Percentiles rank a stretch among this genome's conserved stretches.
Evolutionary conservation across 1,284 basidiomycete genomes (phyloP).

Genomic region (Malassezia equina): DNA sequence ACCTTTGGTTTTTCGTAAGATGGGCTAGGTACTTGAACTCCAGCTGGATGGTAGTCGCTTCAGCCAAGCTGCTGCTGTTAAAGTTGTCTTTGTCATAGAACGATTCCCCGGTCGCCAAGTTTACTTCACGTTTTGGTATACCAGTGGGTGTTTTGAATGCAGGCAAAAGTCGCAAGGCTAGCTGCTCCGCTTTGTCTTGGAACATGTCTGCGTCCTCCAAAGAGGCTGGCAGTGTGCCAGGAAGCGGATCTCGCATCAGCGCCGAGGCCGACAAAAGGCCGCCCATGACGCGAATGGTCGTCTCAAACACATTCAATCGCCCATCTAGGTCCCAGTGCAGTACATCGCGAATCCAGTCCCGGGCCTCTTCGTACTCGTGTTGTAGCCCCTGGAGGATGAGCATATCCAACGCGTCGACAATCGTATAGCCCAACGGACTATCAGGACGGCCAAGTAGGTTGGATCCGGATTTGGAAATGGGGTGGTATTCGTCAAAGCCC

Average conservation of each 20-base stretch:
- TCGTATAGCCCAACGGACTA: conserved; percentile 41
- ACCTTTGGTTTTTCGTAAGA: conserved; percentile 64
- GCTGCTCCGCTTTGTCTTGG: conserved; percentile 53
- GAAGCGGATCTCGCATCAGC: conserved; percentile 30
- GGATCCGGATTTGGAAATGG: conserved; percentile 29
- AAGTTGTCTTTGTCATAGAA: conserved; percentile 60
- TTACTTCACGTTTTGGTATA: conserved; percentile 68
- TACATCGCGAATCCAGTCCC: conserved; percentile 64
- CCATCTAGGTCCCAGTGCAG: conserved; percentile 70
- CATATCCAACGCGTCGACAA: conserved; percentile 57
- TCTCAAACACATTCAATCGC: conserved; percentile 82
- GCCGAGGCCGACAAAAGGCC: conserved; percentile 65
- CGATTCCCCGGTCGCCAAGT: conserved; percentile 61
- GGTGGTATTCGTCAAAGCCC: conserved; percentile 46
- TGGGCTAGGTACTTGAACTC: conserved; percentile 71
- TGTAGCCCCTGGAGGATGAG: conserved; percentile 73
- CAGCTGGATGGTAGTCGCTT: conserved; percentile 43
- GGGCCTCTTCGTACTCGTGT: conserved; percentile 67
- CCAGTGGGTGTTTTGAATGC: conserved; percentile 63
- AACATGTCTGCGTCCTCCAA: conserved; percentile 35
- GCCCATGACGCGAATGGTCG: conserved; percentile 69
- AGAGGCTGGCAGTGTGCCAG: conserved; percentile 20
- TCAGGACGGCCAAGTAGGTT: conserved; percentile 30
- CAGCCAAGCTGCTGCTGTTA: conserved; percentile 64
- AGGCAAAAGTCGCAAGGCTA: conserved; percentile 74